Base-by-base conservation (phyloP, 805 yeast genomes). In the Metschnikowia lachancei region DNA sequence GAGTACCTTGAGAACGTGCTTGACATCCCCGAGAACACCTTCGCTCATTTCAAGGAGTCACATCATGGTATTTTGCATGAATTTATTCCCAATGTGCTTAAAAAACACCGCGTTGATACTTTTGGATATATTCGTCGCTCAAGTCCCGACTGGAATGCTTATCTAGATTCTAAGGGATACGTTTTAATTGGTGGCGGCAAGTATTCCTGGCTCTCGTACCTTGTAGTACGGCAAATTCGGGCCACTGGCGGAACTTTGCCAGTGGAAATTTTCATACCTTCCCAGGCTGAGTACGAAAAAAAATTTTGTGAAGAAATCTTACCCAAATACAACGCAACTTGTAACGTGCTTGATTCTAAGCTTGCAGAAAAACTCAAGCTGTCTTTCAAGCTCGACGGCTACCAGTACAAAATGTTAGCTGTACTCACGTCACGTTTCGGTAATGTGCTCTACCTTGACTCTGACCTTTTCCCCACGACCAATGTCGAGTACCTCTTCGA, bases 351-450 rank as follows among this genome's bases (percentile, higher is more conserved):
- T 19, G 74, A 75, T 40, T 46, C 56, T 7, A 44, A 46, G 1
- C 47, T 63, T 28, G 57, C 57, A 24, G 47, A 47, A 9, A 35
- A 39, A 34, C 49, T 58, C 36, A 37, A 35, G 12, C 26, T 36
- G 12, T 49, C 51, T 16, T 59, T 69, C 45, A 52, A 60, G 3
- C 55, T 76, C 36, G 68, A 72, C 19, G 80, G 80, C 1, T 78
- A 63, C 55, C 82, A 78, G 59, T 76, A 69, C 59, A 78, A 78
- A 54, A 69, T 75, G 66, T 63, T 78, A 45, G 76, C 95, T 0
- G 59, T 88, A 32, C 65, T 87, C 49, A 81, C 83, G 13, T 85
- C 95, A 0, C 56, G 60, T 22, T 78, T 78, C 54, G 75, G 74
- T 49, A 67, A 72, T 43, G 66, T 78, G 9, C 56, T 78, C 34